Evolutionary conservation across 75 land plant genomes (phyloP).

Genomic region (Sequoiadendron giganteum): DNA sequence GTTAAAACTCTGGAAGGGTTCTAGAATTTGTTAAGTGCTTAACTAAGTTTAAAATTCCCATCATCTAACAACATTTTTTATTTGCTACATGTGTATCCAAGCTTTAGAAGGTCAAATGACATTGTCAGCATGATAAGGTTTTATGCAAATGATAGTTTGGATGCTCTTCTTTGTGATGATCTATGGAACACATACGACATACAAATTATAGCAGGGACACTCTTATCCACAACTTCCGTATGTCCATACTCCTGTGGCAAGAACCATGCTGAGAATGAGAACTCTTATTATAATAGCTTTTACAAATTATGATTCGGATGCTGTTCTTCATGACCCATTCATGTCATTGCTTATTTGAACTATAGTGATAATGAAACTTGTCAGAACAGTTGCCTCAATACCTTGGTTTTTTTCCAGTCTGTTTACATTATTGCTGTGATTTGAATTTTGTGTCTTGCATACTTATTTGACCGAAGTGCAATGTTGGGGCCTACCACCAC

Average conservation of each 20-base stretch:
- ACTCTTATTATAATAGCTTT: not conserved
- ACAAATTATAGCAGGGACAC: not conserved
- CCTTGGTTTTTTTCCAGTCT: no score
- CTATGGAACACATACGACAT: not conserved
- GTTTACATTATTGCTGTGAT: not conserved
- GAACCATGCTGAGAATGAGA: not conserved
- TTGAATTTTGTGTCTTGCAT: no score
- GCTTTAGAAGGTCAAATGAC: not conserved
- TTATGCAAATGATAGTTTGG: not conserved
- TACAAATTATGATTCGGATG: not conserved
- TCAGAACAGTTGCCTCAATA: no score
- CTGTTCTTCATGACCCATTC: not conserved
- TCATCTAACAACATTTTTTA: not conserved
- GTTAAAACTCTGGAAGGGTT: not conserved
- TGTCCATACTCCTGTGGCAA: no score
- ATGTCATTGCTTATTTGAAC: not conserved
- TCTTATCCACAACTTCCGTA: no score
- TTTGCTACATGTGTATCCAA: not conserved
- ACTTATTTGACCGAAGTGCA: not conserved
- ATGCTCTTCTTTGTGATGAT: not conserved
- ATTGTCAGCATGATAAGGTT: not conserved
- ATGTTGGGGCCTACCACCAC: no score
- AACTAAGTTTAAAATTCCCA: not conserved
- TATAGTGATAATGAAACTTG: no score
- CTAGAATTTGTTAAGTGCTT: no score